Evolutionary conservation across 2,329 filamentous ascomycete genomes (phyloP).

Genomic region (Nemania bipapillata): DNA sequence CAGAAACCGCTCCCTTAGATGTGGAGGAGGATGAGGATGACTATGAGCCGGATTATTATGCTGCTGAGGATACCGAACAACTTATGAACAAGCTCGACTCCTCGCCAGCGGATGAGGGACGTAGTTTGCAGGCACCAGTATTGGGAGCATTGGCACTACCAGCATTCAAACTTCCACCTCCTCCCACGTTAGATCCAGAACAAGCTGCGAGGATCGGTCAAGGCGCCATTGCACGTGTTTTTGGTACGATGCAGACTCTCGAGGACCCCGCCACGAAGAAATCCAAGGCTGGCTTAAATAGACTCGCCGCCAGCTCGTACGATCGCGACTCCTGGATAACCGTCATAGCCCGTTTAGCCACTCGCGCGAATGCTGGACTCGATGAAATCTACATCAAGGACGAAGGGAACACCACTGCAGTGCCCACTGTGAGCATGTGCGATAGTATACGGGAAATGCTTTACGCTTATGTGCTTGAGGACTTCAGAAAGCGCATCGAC

Average conservation of each 20-base stretch:
- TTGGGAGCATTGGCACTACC: constrained; percentile 72
- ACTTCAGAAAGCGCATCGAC: constrained; percentile 89
- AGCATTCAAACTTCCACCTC: constrained; percentile 81
- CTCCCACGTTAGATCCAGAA: constrained; percentile 76
- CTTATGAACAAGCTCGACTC: constrained; percentile 80
- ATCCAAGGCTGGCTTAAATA: constrained; percentile 78
- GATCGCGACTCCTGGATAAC: constrained; percentile 92
- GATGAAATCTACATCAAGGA: constrained; percentile 68
- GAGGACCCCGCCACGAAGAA: constrained; percentile 73
- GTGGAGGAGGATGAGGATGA: constrained; percentile 87
- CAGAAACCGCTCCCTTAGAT: constrained; percentile 69
- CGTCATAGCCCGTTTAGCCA: constrained; percentile 84
- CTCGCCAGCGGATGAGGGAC: constrained; percentile 66
- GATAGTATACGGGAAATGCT: constrained; percentile 81
- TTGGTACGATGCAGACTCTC: constrained; percentile 78
- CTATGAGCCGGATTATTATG: constrained; percentile 88
- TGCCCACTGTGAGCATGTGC: constrained; percentile 58
- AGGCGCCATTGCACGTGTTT: constrained; percentile 78
- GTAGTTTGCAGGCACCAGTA: constrained; percentile 57
- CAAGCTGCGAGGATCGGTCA: constrained; percentile 79
- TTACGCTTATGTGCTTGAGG: constrained; percentile 87
- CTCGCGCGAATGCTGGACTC: constrained; percentile 77
- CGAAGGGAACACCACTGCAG: constrained; percentile 59
- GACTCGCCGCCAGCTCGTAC: constrained; percentile 83
- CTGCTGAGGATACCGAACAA: constrained; percentile 80